Conservation (phyloP, 2,329 filamentous ascomycete species). For the Dothideomycetidae sp. region DNA sequence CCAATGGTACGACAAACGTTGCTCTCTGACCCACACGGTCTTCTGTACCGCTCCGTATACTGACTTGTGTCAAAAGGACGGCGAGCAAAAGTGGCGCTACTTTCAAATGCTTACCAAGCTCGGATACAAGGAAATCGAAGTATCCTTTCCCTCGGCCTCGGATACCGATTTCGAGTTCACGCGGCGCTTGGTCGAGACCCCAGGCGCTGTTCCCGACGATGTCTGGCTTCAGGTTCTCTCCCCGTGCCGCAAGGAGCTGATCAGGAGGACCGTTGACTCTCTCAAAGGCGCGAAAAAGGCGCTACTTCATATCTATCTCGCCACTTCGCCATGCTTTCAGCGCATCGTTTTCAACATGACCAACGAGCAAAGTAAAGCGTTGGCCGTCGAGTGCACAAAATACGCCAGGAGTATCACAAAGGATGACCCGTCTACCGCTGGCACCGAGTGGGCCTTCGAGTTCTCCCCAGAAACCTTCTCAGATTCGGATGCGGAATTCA, state of each 20-base stretch:
- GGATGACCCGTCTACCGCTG: slow-evolving; percentile 43
- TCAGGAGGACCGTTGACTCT: slow-evolving; percentile 76
- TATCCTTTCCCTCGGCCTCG: slow-evolving; percentile 87
- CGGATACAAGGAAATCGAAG: slow-evolving; percentile 96
- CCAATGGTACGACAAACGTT: slow-evolving; percentile 68
- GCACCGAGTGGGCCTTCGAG: slow-evolving; percentile 62
- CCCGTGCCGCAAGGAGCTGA: slow-evolving; percentile 83
- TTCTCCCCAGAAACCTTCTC: slow-evolving; percentile 85
- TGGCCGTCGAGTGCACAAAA: slow-evolving; percentile 75
- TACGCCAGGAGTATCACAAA: slow-evolving; percentile 85
- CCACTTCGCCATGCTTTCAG: slow-evolving; percentile 91
- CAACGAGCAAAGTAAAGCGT: slow-evolving; percentile 64
- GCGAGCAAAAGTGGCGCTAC: slow-evolving; percentile 87
- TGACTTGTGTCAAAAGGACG: slow-evolving; percentile 44
- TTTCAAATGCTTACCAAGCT: slow-evolving; percentile 88
- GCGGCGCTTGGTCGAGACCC: slow-evolving; percentile 69
- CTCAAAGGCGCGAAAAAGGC: slow-evolving; percentile 83
- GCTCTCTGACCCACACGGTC: background rate
- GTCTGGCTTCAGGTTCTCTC: slow-evolving; percentile 86
- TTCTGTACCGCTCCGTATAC: background rate
- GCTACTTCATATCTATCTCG: slow-evolving; percentile 88
- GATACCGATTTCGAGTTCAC: slow-evolving; percentile 96
- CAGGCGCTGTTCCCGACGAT: slow-evolving; percentile 70
- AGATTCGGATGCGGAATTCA: slow-evolving; percentile 74
- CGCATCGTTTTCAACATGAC: slow-evolving; percentile 78